Base-by-base conservation (phyloP, 2,329 filamentous ascomycete genomes). In the Venturia aucupariae region DNA sequence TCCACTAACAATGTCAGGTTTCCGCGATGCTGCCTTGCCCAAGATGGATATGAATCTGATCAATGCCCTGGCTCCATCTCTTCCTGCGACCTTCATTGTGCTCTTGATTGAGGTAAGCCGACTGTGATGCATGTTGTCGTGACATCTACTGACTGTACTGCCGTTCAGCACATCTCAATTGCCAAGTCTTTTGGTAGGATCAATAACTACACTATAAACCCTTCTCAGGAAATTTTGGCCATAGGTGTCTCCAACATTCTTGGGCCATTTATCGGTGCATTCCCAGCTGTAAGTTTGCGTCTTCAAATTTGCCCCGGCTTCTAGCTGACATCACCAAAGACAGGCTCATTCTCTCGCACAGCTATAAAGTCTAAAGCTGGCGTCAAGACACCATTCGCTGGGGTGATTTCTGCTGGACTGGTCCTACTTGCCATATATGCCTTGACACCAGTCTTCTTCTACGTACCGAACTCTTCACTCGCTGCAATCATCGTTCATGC, bases 311-410 rank as follows among this genome's bases (percentile, higher is more conserved):
- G 8, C 10, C 3, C 15, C 51, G 27, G 5, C 13, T 10, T 19
- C 15, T n/a, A n/a, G 30, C 30, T 3, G 93, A 93, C 61, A 93
- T 83, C 2, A 97, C 95, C 93, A 19, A 89, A 91, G 0, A 97
- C 93, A 1, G 94, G 94, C 1, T 97, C 94, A 2, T 97, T 97
- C 81, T 95, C 90, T 44, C 87, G 93, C 67, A 97, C 94, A 38
- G 93, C 94, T 63, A 97, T 97, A 78, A 95, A 97, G 76, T 94
- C 92, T 4, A 97, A 97, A 76, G 92, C 94, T 61, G 94, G 93
- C 71, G 92, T 96, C 4, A 86, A 91, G 32, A 96, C 92, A 0
- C 93, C 93, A 0, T 86, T 96, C 63, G 92, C 90, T 19, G 93
- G 94, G 76, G 83, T 96, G 48, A 90, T 97, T 68, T 96, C 92